Evolutionary conservation across 2,329 filamentous ascomycete species (phyloP), one percentile per base, ranked within the genome.

Genomic region (Nemania sp.): DNA sequence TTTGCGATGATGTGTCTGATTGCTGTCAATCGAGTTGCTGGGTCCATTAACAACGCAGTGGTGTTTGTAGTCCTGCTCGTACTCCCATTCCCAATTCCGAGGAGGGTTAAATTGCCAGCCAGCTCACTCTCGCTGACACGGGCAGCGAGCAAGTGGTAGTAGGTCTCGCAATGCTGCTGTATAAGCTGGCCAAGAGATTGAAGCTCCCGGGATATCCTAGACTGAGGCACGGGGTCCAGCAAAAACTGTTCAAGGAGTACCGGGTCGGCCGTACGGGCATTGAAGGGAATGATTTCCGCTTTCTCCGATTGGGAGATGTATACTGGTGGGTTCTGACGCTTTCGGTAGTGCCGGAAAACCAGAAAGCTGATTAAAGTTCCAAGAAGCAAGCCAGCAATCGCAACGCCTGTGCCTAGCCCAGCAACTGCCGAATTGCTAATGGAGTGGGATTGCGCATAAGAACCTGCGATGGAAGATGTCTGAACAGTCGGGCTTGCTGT

Each of bases 1-100:
- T 71, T 69, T 5, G 74, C 70, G 37, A 80, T 70, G 59, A 78
- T 68, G 60, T 79, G 75, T n/a, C 73, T 73, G 0, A 80, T 68
- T 1, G 72, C 74, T 12, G 56, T 53, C 4, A 68, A 64, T 10
- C 77, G 73, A 1, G 70, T 76, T 5, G 60, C 64, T 1, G 73
- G 71, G 4, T 72, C 69, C 5, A 77, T 48, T 2, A 72, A 75
- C 18, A 77, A 54, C 6, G 67, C 54, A 3, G 70, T 69, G 4
- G 76, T 55, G 25, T 57, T 50, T 5, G 25, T 11, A 5, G 55
- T 25, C 15, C 59, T 18, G 35, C 57, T 60, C 7, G 48, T 45
- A 18, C 17, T 54, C 32, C 25, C 45, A 32, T 67, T 57, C 11
- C 50, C 35, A 29, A 76, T 55, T 10, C 74, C 72, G 11, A 77